Evolutionary conservation across 73 alveolate genomes (phyloP).

Genomic region (Symbiodinium pilosum): DNA sequence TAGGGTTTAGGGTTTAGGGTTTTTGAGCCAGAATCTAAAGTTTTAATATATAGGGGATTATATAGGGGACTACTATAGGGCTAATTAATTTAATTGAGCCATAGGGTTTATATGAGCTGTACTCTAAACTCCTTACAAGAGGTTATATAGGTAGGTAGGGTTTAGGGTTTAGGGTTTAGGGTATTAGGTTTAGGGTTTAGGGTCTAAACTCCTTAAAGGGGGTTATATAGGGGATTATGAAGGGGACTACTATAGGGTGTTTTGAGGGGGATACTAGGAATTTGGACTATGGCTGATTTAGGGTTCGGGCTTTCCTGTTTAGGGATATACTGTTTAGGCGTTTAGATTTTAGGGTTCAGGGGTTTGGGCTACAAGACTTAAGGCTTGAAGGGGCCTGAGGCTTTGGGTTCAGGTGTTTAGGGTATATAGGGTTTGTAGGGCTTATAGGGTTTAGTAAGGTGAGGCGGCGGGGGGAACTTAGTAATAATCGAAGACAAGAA

Average conservation of each 20-base stretch:
- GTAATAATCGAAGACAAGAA: too few species aligned
- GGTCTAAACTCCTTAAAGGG: too few species aligned
- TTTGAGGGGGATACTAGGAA: too few species aligned
- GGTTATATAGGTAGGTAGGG: neutral
- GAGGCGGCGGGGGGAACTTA: too few species aligned
- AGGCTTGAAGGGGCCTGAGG: too few species aligned
- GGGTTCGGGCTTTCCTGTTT: too few species aligned
- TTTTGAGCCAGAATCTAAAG: neutral
- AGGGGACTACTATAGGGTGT: too few species aligned
- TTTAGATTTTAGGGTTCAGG: neutral
- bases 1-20: neutral
- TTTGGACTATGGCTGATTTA: too few species aligned
- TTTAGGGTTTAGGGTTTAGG: neutral
- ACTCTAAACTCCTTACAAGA: neutral
- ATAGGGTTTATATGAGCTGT: neutral
- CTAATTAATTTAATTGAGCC: neutral
- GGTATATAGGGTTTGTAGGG: too few species aligned
- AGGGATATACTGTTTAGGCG: neutral
- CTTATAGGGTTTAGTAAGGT: too few species aligned
- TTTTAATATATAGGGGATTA: neutral
- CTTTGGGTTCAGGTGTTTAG: neutral
- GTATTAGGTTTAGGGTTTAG: too few species aligned
- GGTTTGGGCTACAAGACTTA: neutral
- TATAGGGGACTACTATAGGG: neutral
- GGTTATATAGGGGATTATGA: too few species aligned